Evolutionary conservation across 306 rosid species (phyloP), one percentile per base, ranked within the genome.

Genomic region (Delonix regia): DNA sequence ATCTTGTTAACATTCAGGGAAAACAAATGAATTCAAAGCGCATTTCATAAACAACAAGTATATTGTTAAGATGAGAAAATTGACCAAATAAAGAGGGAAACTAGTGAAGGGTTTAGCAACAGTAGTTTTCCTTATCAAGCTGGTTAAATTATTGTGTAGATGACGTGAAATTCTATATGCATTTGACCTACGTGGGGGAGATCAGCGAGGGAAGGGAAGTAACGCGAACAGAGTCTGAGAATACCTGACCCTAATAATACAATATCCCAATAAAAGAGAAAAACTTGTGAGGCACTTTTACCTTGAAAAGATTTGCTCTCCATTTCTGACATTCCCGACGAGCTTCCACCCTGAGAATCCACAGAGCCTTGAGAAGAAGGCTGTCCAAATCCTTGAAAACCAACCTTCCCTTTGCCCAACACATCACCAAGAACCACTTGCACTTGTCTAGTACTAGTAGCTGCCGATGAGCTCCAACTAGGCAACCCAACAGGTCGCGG

Each of bases 261-360:
- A n/a, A n/a, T 2, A 1, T 18, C 22, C n/a, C 27, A 47, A 22
- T n/a, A 21, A 9, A 33, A 38, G 15, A 19, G 27, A 38, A 14
- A 14, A 39, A 67, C 34, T 49, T 27, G 4, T 9, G 75, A 15
- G 39, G 8, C 16, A 38, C 65, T 59, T n/a, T 79, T 66, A 95
- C 99, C 98, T 87, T 85, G 85, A 74, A 81, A 75, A 72, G 84
- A 74, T 69, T 86, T 95, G 77, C 91, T 91, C 78, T 95, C 97
- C 89, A 89, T 77, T 80, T 95, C 99, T 49, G 98, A 89, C 80
- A 87, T 53, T 69, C 92, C 95, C 8, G 97, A 88, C 7, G 96
- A 92, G 85, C 97, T 91, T 81, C 97, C 97, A 0, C 97, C 91
- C 59, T 86, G 97, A 0, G 99, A 91, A 75, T 90, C 98, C 4